Evolutionary conservation across 257 asterid genomes (phyloP), one percentile per base, ranked within the genome.

Genomic region (Cruciata laevipes): DNA sequence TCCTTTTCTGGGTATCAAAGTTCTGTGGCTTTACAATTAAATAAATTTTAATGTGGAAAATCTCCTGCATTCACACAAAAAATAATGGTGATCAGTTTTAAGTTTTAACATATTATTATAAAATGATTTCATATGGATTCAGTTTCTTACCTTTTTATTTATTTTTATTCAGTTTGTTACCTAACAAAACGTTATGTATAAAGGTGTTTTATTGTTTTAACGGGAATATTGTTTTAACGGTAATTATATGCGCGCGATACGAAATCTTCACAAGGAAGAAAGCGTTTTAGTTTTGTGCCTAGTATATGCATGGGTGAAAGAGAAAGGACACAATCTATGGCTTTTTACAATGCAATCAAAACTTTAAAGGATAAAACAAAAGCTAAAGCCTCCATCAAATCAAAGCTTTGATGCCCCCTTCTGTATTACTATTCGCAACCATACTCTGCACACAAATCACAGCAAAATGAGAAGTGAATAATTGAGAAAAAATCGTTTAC

Each of bases 211-310:
- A 7, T n/a, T n/a, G n/a, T n/a, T n/a, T n/a, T n/a, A 35, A 35
- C 38, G 7, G 69, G 80, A 69, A 76, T 74, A 79, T 35, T 35
- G 6, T 35, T n/a, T n/a, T n/a, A n/a, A n/a, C n/a, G n/a, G n/a
- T n/a, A n/a, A n/a, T n/a, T n/a, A n/a, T n/a, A n/a, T n/a, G n/a
- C n/a, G n/a, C n/a, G n/a, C n/a, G n/a, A n/a, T n/a, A 72, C 69
- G 69, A 79, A 79, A 78, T 69, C 87, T 79, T 84, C 83, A 66
- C 40, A 21, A 24, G 58, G 81, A 72, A 72, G 71, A 62, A 31
- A 23, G 68, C 57, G 58, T 66, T 72, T 72, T 38, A 10, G 40
- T 30, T 30, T 59, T 59, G 38, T 32, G 35, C n/a, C n/a, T n/a
- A n/a, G n/a, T n/a, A n/a, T 10, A 12, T 51, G 25, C 61, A 65